Evolutionary conservation across 2,329 filamentous ascomycete genomes (phyloP).

Genomic region (Fusarium sp.): DNA sequence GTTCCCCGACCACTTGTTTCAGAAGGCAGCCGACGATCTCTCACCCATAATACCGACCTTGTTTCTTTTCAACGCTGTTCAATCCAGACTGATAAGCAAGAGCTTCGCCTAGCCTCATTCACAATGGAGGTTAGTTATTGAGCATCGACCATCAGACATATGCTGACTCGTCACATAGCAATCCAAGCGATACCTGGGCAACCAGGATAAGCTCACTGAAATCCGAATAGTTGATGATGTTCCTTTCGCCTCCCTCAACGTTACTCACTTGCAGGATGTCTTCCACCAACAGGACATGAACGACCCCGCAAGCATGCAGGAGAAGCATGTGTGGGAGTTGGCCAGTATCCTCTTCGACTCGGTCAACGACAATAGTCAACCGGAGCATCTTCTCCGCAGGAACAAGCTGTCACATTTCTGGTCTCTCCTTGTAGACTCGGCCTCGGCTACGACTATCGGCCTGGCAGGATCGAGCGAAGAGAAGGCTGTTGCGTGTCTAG

Average conservation of each 20-base stretch:
- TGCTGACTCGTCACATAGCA: constrained; percentile 54
- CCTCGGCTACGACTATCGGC: constrained; percentile 64
- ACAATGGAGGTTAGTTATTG: constrained; percentile 59
- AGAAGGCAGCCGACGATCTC: constrained; percentile 50
- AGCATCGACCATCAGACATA: background rate
- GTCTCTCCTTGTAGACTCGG: constrained; percentile 71
- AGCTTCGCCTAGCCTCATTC: constrained; percentile 73
- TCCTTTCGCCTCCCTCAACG: constrained; percentile 66
- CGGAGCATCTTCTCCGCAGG: constrained; percentile 59
- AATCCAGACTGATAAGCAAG: constrained; percentile 71
- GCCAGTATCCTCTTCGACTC: constrained; percentile 88
- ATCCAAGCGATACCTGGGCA: constrained; percentile 63
- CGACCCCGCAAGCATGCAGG: constrained; percentile 64
- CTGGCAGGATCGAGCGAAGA: constrained; percentile 77
- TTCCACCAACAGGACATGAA: constrained; percentile 56
- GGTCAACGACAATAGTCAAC: constrained; percentile 56
- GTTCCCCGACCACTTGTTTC: constrained; percentile 58
- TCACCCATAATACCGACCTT: constrained; percentile 44
- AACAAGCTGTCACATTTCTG: constrained; percentile 75
- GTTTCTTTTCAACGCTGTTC: constrained; percentile 53
- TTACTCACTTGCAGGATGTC: constrained; percentile 49
- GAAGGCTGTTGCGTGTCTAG: constrained; percentile 83
- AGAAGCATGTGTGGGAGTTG: constrained; percentile 85
- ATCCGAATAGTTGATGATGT: constrained; percentile 66
- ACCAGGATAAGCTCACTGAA: constrained; percentile 66